Evolutionary conservation across 2,329 filamentous ascomycete species (phyloP), one percentile per base, ranked within the genome.

Genomic region (Diaporthe eres): DNA sequence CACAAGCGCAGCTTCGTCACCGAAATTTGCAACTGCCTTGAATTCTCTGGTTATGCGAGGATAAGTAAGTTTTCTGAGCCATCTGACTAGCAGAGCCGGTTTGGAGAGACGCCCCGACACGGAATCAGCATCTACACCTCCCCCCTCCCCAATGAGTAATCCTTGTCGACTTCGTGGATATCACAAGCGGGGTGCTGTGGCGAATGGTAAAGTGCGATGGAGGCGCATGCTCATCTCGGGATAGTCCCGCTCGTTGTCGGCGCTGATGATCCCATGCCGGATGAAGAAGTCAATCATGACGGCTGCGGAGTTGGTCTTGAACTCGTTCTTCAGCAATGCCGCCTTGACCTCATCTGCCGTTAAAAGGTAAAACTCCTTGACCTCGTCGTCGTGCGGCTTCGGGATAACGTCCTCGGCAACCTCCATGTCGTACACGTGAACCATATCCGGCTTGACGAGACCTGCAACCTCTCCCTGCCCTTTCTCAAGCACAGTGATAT

Each of bases 261-360:
- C 84, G 1, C 91, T 96, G 76, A 97, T 81, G 70, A 95, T 86
- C 0, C 94, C 94, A 82, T 95, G 94, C 34, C 95, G 86, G 61
- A 97, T 86, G 79, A 97, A 91, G 82, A 98, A 98, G 81, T 97
- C 94, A 68, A 97, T 87, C 85, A 96, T 87, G 67, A 96, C 92
- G 34, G 93, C 82, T 39, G 93, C 92, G 79, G 94, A 95, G 80
- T 97, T 97, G 0, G 95, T 93, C 87, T 98, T 98, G 86, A 97
- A 98, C 82, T 95, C 91, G 5, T 91, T 91, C 22, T 86, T 86
- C 28, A 87, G 84, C 86, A 98, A 86, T 1, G 91, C 90, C 72
- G 85, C 81, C 51, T 91, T 87, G 5, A 96, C 90, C 80, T 89
- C 85, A 0, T 82, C 81, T 17, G 95, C 86, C 9, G 83, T 88